Percentiles rank a stretch among this genome's conserved stretches.
phyloP scores from a whole-genome alignment of 2,329 filamentous ascomycete species.

The Emericellopsis cladophorae region DNA sequence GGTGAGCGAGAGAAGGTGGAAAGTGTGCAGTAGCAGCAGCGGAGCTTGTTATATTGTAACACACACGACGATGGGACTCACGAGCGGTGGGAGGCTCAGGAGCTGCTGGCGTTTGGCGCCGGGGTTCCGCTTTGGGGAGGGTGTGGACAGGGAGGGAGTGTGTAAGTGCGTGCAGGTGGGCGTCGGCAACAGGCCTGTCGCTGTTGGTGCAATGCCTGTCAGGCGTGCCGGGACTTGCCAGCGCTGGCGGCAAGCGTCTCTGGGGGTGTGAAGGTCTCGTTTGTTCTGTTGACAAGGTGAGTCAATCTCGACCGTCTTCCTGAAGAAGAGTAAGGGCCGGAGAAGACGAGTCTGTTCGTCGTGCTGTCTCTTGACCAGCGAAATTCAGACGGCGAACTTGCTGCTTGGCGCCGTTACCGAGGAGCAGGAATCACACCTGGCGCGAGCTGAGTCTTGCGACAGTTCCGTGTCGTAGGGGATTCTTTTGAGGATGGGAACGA shows the following conservation, averaged over 20 bases:
- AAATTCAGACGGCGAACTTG: neutral
- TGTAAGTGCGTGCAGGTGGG: slow-evolving; percentile 1
- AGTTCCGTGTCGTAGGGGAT: too few relatives aligned
- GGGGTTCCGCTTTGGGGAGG: slow-evolving; percentile 3
- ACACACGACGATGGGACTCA: neutral
- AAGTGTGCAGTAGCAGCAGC: slow-evolving; percentile 1
- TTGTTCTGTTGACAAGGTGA: too few relatives aligned
- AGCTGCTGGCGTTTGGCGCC: slow-evolving; percentile 3
- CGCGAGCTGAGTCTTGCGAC: too few relatives aligned
- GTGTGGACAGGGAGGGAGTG: slow-evolving; percentile 1
- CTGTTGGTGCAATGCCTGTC: neutral
- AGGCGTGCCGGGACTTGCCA: neutral
- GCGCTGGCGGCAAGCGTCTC: neutral
- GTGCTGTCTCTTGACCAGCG: too few relatives aligned
- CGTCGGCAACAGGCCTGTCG: neutral
- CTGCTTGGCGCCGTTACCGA: neutral
- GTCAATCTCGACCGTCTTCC: too few relatives aligned
- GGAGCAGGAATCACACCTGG: neutral
- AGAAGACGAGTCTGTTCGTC: too few relatives aligned
- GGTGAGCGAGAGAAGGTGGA: slow-evolving; percentile 1
- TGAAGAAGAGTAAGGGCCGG: too few relatives aligned
- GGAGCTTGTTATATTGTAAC: slow-evolving; percentile 3
- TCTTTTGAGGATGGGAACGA: too few relatives aligned
- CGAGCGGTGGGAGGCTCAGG: slow-evolving; percentile 1
- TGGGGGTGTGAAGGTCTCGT: too few relatives aligned